Evolutionary conservation across 1,284 basidiomycete species (phyloP).

Genomic region (Austroboletus novae-zelandiae): DNA sequence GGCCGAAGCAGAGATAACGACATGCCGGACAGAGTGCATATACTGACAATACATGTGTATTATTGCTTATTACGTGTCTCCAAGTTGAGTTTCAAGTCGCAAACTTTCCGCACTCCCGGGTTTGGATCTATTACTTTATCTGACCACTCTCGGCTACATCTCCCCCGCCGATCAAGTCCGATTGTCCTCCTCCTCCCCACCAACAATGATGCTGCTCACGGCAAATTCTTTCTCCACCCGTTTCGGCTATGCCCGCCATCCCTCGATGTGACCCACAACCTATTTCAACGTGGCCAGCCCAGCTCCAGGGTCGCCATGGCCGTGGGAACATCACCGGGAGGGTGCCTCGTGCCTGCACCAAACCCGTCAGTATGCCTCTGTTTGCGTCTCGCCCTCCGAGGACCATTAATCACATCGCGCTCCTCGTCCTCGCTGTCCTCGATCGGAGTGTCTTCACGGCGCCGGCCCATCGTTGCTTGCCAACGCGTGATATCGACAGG

Average conservation of each 20-base stretch:
- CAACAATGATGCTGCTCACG: too few species aligned
- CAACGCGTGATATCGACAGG: conserved; percentile 16
- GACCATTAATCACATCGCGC: conserved; percentile 14
- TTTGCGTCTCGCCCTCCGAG: conserved; percentile 26
- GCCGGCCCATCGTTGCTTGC: too few species aligned
- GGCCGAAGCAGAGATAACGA: conserved; percentile 13
- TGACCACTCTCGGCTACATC: conserved; percentile 24
- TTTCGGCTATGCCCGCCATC: too few species aligned
- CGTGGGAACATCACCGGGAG: conserved; percentile 27
- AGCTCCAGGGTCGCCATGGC: conserved; percentile 24
- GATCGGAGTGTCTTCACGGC: conserved; percentile 14
- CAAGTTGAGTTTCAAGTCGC: conserved; percentile 34
- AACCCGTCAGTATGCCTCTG: conserved; percentile 6
- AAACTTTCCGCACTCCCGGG: conserved; percentile 28
- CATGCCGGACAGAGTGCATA: conserved; percentile 6
- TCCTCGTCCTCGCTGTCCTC: conserved; percentile 14
- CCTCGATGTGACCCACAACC: not conserved
- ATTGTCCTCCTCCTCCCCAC: conserved; percentile 15
- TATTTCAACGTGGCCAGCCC: conserved; percentile 1
- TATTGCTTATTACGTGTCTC: conserved; percentile 24
- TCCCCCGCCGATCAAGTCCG: conserved; percentile 36
- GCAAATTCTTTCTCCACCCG: too few species aligned
- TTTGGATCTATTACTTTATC: conserved; percentile 35
- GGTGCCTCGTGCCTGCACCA: conserved; percentile 31
- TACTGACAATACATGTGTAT: not conserved